Evolutionary conservation across 2,329 filamentous ascomycete genomes (phyloP).

Genomic region (Claviceps purpurea): DNA sequence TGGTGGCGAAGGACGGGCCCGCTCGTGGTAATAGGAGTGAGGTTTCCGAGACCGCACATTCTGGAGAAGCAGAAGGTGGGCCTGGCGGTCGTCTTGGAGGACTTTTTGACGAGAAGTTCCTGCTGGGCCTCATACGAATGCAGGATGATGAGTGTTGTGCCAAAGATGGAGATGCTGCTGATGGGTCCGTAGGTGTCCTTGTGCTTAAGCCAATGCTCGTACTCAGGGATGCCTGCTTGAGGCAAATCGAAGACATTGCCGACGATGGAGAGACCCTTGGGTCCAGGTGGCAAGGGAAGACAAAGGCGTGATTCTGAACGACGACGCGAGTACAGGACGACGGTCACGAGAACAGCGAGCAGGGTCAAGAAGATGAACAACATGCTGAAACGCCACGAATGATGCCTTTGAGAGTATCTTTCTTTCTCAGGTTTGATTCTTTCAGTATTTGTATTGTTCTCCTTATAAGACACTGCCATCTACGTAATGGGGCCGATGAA

Average conservation of each 20-base stretch:
- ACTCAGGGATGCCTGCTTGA: background rate
- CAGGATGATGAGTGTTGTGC: slow-evolving; percentile 28
- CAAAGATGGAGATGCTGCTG: slow-evolving; percentile 24
- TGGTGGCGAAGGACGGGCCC: background rate
- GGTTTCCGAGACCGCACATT: background rate
- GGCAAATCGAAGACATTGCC: slow-evolving; percentile 6
- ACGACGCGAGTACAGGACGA: background rate
- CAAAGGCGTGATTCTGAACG: background rate
- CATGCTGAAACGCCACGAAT: background rate
- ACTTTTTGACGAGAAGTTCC: slow-evolving; percentile 25
- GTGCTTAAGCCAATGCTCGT: slow-evolving; percentile 4
- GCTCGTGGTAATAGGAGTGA: background rate
- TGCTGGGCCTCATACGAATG: slow-evolving; percentile 22
- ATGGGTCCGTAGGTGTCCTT: slow-evolving; percentile 28
- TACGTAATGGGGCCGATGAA: too few species aligned
- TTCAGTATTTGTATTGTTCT: background rate
- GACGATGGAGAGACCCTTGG: slow-evolving; percentile 4
- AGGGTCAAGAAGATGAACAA: background rate
- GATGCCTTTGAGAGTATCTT: background rate
- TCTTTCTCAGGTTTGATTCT: background rate
- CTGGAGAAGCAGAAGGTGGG: slow-evolving; percentile 8
- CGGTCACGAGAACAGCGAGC: background rate
- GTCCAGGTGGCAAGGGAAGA: slow-evolving; percentile 4
- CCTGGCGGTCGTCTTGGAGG: slow-evolving; percentile 21
- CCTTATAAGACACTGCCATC: too few species aligned